phyloP scores from a whole-genome alignment of 2,329 filamentous ascomycete genomes.

The Claviceps sp. region DNA sequence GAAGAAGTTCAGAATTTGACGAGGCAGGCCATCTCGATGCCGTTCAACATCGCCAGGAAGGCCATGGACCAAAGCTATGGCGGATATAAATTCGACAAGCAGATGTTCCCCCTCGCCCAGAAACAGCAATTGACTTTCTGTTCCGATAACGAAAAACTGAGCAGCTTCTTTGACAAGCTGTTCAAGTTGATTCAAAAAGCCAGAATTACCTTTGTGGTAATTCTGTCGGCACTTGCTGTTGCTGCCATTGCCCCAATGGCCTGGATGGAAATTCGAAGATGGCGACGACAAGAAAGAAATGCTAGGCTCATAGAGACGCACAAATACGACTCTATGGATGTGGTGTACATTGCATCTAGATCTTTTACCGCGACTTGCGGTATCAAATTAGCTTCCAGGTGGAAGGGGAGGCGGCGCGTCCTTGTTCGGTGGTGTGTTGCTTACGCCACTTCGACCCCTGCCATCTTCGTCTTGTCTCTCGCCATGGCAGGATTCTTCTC shows the following conservation, averaged over 20 bases:
- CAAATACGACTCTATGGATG: conserved; percentile 69
- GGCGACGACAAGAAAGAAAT: conserved; percentile 57
- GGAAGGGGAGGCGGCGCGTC: conserved; percentile 53
- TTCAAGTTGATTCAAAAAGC: conserved; percentile 53
- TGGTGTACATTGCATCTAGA: conserved; percentile 74
- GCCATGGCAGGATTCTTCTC: conserved; percentile 71
- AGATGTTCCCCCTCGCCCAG: conserved; percentile 66
- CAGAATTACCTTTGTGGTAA: conserved; percentile 61
- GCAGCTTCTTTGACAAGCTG: conserved; percentile 68
- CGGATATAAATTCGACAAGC: conserved; percentile 64
- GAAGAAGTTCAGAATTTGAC: conserved; percentile 73
- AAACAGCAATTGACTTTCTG: conserved; percentile 82
- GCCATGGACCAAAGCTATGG: conserved; percentile 59
- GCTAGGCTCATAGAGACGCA: conserved; percentile 51
- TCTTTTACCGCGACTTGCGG: conserved; percentile 63
- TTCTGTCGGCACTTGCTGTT: conserved; percentile 58
- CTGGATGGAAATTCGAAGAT: conserved; percentile 66
- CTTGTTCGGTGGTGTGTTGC: conserved; percentile 72
- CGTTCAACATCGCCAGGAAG: conserved; percentile 68
- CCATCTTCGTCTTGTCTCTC: conserved; percentile 75
- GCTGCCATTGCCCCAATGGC: conserved; percentile 67
- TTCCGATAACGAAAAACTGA: conserved; percentile 68
- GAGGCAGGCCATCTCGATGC: conserved; percentile 56
- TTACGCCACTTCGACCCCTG: conserved; percentile 73
- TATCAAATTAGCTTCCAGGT: conserved; percentile 52